phyloP scores from a whole-genome alignment of 108 stramenopile species.

The Pseudonitzschia delicatissima region DNA sequence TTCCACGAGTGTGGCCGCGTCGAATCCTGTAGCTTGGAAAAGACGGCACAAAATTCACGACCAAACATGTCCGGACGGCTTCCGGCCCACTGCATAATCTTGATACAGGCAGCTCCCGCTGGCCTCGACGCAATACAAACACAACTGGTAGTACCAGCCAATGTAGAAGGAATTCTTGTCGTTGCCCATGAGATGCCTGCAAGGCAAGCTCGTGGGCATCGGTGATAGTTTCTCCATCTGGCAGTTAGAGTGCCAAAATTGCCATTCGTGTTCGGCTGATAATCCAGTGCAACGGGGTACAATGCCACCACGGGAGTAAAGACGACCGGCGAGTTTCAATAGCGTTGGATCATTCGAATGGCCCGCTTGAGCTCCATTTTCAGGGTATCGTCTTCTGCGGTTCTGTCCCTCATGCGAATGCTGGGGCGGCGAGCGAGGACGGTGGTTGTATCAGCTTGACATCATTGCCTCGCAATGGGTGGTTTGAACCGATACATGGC shows the following conservation, averaged over 20 bases:
- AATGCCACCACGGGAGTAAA: slow-evolving; percentile 44
- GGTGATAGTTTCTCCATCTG: neutral
- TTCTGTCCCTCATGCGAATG: too few relatives aligned
- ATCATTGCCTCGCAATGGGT: too few relatives aligned
- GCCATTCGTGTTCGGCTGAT: neutral
- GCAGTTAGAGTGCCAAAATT: neutral
- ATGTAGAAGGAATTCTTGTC: neutral
- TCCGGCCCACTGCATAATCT: slow-evolving; percentile 71
- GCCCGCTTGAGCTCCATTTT: slow-evolving; percentile 20
- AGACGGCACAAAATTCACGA: slow-evolving; percentile 49
- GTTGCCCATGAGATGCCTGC: neutral
- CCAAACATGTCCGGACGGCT: slow-evolving; percentile 69
- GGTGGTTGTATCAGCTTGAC: too few relatives aligned
- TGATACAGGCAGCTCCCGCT: slow-evolving; percentile 59
- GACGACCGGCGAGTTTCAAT: slow-evolving; percentile 35
- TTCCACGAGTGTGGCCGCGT: slow-evolving; percentile 54
- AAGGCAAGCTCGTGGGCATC: slow-evolving; percentile 37
- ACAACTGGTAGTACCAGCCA: slow-evolving; percentile 38
- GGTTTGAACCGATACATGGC: too few relatives aligned
- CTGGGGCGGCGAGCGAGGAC: too few relatives aligned
- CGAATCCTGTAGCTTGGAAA: slow-evolving; percentile 60
- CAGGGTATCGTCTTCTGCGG: too few relatives aligned
- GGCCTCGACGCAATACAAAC: slow-evolving; percentile 40
- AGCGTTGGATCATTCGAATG: slow-evolving; percentile 26
- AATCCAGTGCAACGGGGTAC: slow-evolving; percentile 36